Base-by-base conservation (phyloP, 352 stramenopile genomes). In the Globisporangium polare region DNA sequence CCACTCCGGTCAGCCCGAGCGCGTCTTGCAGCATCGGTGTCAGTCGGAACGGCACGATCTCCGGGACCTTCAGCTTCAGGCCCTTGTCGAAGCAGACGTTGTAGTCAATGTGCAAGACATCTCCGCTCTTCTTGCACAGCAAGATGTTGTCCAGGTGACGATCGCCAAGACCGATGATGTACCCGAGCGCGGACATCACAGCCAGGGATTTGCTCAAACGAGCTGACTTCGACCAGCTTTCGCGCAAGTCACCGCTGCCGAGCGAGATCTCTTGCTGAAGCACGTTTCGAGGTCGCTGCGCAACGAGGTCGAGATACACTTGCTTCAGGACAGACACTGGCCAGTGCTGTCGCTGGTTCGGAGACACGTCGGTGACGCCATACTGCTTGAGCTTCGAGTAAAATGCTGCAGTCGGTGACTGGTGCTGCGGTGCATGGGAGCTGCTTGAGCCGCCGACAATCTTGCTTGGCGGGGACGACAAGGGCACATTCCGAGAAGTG, bases 61-160 rank as follows among this genome's bases (percentile, higher is more conserved):
- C 92, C 6, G 92, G 90, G 7, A 95, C 87, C 59, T 95, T 95
- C 0, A 97, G 74, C 52, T 74, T 86, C 35, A 70, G 68, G 3
- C 91, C 92, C 58, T 90, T 93, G 61, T 98, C 92, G 54, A 98
- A 98, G 57, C 86, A 96, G 7, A 97, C 79, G 47, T 95, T 96
- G 73, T 97, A 95, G 63, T 98, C 92, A 42, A 98, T 97, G 60
- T 98, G 91, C 9, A 97, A 77, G 12, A 97, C 65, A 33, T 96
- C 83, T 2, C 89, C 90, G 26, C 67, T 90, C 10, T 86, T 73
- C 1, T 74, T 57, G 43, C 91, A 93, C 17, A 97, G 52, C 46
- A 98, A 61, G 41, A 98, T 94, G 70, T 98, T 98, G 69, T 96
- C 88, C 27, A 97, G 69, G 65, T 98, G 92, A 2, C 92, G 85